Evolutionary conservation across 2,329 filamentous ascomycete species (phyloP).

Genomic region (Xylariaceae sp.): DNA sequence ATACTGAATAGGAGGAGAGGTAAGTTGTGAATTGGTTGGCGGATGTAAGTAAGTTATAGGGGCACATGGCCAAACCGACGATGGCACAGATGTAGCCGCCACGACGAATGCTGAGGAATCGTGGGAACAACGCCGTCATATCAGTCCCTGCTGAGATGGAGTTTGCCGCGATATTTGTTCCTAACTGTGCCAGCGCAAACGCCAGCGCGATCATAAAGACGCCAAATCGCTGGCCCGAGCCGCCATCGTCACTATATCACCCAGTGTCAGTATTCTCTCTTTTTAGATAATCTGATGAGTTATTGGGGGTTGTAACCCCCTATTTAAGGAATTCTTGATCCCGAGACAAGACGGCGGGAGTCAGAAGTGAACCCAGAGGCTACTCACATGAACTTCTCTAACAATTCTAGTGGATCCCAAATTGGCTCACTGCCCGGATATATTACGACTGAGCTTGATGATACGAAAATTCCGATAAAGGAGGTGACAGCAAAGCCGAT

Average conservation of each 20-base stretch:
- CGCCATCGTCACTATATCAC: constrained; percentile 56
- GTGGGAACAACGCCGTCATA: constrained; percentile 77
- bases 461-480: constrained; percentile 81
- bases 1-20: constrained; percentile 88
- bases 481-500: constrained; percentile 75
- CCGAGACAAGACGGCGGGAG: no score
- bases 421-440: constrained; percentile 64
- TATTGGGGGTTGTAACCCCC: no score
- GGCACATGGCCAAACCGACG: constrained; percentile 83
- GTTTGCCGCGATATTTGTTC: constrained; percentile 87
- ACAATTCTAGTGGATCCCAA: constrained; percentile 73
- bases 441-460: constrained; percentile 71
- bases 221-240: constrained; percentile 69
- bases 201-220: constrained; percentile 73
- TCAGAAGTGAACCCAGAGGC: no score
- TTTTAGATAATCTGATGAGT: background rate
- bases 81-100: constrained; percentile 84
- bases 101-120: constrained; percentile 81
- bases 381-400: constrained; percentile 61
- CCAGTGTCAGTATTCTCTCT: background rate
- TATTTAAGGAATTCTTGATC: background rate
- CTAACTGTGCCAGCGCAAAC: constrained; percentile 79
- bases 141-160: constrained; percentile 82
- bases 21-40: constrained; percentile 90
- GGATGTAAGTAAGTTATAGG: constrained; percentile 74